Conservation (phyloP, 768 basidiomycete species). For the Leccinum truebloodii region DNA sequence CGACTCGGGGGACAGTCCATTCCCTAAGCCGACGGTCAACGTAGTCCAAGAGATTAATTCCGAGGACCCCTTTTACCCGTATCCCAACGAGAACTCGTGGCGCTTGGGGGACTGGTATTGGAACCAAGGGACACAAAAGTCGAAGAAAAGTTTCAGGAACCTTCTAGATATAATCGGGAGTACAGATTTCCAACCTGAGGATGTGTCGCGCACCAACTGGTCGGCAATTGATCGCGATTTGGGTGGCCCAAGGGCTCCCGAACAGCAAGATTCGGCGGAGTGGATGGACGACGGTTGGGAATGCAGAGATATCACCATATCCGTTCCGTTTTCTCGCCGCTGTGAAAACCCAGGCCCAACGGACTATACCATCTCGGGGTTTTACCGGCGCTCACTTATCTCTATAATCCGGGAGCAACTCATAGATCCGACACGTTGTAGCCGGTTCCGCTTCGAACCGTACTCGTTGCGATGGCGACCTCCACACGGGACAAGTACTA, state of each 20-base stretch:
- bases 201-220: conserved; percentile 4
- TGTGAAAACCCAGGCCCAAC: conserved; percentile 1
- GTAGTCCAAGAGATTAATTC: no score
- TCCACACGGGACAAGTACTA: neutral
- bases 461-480: conserved; percentile 17
- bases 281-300: conserved; percentile 9
- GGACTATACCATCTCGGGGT: conserved; percentile 1
- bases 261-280: conserved; percentile 1
- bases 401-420: conserved; percentile 21
- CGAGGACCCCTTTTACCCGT: no score
- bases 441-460: conserved; percentile 18
- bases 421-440: neutral
- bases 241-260: neutral
- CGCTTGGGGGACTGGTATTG: no score
- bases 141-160: conserved; percentile 1
- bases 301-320: neutral
- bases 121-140: no score
- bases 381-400: conserved; percentile 18
- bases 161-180: conserved; percentile 18
- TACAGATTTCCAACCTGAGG: conserved; percentile 5
- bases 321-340: conserved; percentile 1
- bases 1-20: neutral
- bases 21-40: neutral
- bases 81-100: no score
- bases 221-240: conserved; percentile 1